A percentile compares a stretch with the other conserved stretches of the same genome.
phyloP scores from a whole-genome alignment of 345 rosid species.

The Syzygium oleosum region DNA sequence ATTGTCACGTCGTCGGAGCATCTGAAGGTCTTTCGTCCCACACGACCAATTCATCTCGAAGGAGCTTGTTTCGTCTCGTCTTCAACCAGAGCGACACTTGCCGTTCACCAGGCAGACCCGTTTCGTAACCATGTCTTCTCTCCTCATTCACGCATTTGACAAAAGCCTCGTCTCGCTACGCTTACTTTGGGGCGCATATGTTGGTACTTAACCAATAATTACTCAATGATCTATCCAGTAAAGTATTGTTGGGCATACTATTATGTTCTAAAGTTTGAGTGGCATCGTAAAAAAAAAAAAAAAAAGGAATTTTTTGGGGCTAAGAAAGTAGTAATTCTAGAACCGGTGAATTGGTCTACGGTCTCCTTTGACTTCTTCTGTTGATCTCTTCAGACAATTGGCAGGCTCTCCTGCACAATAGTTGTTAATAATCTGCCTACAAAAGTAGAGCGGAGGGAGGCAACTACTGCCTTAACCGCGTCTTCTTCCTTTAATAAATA shows the following conservation, averaged over 20 bases:
- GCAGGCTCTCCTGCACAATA: background rate
- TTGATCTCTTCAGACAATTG: background rate
- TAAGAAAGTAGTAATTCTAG: background rate
- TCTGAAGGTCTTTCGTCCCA: background rate
- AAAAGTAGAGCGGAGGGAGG: background rate
- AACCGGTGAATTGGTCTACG: background rate
- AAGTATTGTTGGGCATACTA: background rate
- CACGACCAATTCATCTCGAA: background rate
- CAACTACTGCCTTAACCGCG: background rate
- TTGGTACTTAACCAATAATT: background rate
- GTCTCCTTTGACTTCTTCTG: background rate
- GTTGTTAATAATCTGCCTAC: background rate
- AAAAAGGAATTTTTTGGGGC: background rate
- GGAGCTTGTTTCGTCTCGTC: background rate
- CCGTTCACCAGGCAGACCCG: background rate
- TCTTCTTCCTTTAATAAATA: background rate
- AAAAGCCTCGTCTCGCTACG: background rate
- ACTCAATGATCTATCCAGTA: background rate
- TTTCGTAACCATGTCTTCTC: background rate
- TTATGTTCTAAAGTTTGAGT: background rate
- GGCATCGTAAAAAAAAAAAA: background rate
- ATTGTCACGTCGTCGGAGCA: background rate
- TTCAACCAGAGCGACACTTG: background rate
- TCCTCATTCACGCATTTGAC: background rate
- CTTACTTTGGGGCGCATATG: background rate